Evolutionary conservation across 2,329 filamentous ascomycete species (phyloP), one percentile per base, ranked within the genome.

Genomic region (Aspergillus tubingensis): DNA sequence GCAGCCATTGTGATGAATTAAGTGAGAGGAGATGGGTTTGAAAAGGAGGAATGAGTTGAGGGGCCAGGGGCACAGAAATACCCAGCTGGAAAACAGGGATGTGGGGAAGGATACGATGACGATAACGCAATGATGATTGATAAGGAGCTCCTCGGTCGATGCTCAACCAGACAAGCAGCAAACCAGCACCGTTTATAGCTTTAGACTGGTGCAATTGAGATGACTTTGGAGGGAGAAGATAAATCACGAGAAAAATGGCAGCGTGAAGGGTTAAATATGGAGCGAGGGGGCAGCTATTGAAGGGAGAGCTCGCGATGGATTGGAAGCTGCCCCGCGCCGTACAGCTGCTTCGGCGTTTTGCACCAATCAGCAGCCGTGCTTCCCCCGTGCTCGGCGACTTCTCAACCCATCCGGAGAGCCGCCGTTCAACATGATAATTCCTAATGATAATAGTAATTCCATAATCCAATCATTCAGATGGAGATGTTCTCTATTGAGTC

Each of bases 1-100:
- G 72, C 72, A 48, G 76, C 68, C 76, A 79, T 78, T 69, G 59
- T 66, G 61, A 61, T 41, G 3, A 19, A 36, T 32, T 15, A 27
- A 17, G 36, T 23, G 38, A 39, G 30, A 27, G 39, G 54, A 44
- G 44, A 10, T 39, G 32, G 38, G 23, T 30, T 13, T n/a, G 41
- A 4, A 38, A 15, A 2, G 13, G 13, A 44, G 30, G 13, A 30
- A 51, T 19, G 21, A n/a, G 47, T 19, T 27, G 13, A 17, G 27
- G 25, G 39, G 43, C 43, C 39, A 44, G 43, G 41, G 39, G 30
- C 25, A 44, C 21, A 19, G 51, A 32, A 38, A 41, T 23, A 39
- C 30, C 43, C 44, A 49, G 54, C 47, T 50, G 36, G 23, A 38
- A 38, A 48, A 21, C 17, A 47, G 43, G 21, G 43, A 30, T 38